phyloP scores from a whole-genome alignment of 2,329 filamentous ascomycete species.

The Phoma sp. region DNA sequence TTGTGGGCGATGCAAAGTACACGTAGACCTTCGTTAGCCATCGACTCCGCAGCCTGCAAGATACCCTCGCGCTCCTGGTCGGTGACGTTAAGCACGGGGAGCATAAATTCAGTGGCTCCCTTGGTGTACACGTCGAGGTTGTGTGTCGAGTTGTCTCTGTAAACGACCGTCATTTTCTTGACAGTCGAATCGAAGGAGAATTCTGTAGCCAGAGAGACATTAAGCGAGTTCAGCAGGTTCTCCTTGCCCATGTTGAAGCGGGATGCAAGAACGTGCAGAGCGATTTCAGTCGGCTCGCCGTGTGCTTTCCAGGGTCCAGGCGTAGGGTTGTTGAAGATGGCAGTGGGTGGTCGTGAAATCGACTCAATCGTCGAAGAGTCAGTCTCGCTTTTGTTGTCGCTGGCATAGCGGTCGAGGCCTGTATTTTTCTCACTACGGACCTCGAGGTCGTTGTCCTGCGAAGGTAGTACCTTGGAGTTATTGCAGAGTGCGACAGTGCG shows the following conservation, averaged over 20 bases:
- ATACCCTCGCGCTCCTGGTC: slow-evolving; percentile 40
- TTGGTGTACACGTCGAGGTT: slow-evolving; percentile 48
- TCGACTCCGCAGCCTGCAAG: slow-evolving; percentile 39
- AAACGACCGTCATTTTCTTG: slow-evolving; percentile 51
- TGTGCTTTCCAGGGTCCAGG: slow-evolving; percentile 42
- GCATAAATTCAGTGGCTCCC: slow-evolving; percentile 48
- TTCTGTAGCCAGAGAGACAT: slow-evolving; percentile 44
- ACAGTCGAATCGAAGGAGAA: slow-evolving; percentile 50
- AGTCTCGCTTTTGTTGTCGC: slow-evolving; percentile 41
- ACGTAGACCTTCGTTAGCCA: slow-evolving; percentile 49
- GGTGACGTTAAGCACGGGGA: slow-evolving; percentile 39
- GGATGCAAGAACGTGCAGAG: slow-evolving; percentile 49
- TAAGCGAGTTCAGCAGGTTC: slow-evolving; percentile 32
- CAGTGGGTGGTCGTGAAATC: slow-evolving; percentile 39
- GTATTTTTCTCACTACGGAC: slow-evolving; percentile 60
- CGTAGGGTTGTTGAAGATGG: slow-evolving; percentile 24
- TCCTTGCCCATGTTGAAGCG: slow-evolving; percentile 48
- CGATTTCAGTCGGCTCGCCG: slow-evolving; percentile 50
- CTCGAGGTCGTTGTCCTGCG: slow-evolving; percentile 43
- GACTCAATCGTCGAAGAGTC: slow-evolving; percentile 41
- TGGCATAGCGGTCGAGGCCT: slow-evolving; percentile 38
- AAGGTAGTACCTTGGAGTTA: slow-evolving; percentile 44
- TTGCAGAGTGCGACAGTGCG: slow-evolving; percentile 50
- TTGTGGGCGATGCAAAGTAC: slow-evolving; percentile 49
- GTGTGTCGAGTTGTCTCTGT: slow-evolving; percentile 38